phyloP scores from a whole-genome alignment of 2,329 filamentous ascomycete genomes.

The Calonectria crousiana region DNA sequence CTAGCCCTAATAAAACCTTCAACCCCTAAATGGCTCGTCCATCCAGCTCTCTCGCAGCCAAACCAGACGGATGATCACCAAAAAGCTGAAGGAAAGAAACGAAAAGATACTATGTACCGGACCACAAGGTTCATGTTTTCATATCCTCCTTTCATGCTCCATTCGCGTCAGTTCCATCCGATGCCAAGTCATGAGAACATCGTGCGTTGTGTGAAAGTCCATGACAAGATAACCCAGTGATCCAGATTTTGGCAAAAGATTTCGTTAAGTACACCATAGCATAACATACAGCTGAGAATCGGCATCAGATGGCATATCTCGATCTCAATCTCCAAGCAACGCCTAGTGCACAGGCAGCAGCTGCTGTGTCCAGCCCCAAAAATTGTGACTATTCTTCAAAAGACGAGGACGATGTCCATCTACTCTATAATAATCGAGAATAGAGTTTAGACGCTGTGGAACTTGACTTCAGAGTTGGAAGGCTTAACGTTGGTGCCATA shows the following conservation, averaged over 20 bases:
- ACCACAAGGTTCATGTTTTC: conserved; percentile 26
- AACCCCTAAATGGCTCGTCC: not conserved
- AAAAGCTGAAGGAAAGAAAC: conserved; percentile 35
- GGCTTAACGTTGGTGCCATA: conserved; percentile 63
- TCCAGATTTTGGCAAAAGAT: conserved; percentile 42
- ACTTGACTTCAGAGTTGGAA: conserved; percentile 37
- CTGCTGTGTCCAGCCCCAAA: conserved; percentile 32
- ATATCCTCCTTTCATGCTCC: conserved; percentile 29
- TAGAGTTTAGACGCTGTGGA: conserved; percentile 41
- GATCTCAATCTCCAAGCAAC: conserved; percentile 32
- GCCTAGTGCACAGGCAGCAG: conserved; percentile 28
- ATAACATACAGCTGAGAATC: conserved; percentile 53
- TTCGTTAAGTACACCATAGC: conserved; percentile 49
- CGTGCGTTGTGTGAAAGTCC: conserved; percentile 35
- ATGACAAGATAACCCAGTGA: conserved; percentile 37
- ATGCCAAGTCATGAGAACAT: conserved; percentile 41
- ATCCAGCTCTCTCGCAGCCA: not conserved
- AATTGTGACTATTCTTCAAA: conserved; percentile 21
- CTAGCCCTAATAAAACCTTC: not conserved
- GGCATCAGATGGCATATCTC: conserved; percentile 42
- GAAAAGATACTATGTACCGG: conserved; percentile 34
- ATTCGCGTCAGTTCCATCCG: conserved; percentile 39
- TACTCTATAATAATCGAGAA: conserved; percentile 23
- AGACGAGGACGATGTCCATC: conserved; percentile 5
- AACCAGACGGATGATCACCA: not conserved